Percentiles rank a stretch among this genome's conserved stretches.
Conservation (phyloP, 768 basidiomycete species). For the Zangia roseola region DNA sequence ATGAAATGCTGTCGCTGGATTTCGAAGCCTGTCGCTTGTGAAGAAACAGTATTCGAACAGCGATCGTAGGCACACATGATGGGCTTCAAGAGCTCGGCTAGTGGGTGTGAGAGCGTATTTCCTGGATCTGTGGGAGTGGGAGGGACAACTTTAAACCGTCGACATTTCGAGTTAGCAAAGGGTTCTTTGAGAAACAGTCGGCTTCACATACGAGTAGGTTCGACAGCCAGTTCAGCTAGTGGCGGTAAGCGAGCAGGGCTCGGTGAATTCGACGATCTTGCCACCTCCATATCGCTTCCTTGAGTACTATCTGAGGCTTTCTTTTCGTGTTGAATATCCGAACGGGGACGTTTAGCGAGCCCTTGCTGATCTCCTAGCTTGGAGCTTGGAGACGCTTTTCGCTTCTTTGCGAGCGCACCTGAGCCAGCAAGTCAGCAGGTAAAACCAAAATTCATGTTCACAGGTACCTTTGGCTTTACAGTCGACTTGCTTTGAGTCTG, state of each 20-base stretch:
- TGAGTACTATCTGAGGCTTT: background rate
- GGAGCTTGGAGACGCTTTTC: background rate
- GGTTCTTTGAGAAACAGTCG: background rate
- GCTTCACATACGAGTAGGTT: slow-evolving; percentile 1
- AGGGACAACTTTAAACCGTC: background rate
- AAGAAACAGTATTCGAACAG: background rate
- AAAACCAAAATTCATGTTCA: background rate
- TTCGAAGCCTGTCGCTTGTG: slow-evolving; percentile 10
- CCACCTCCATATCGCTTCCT: slow-evolving; percentile 3
- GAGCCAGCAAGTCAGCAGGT: background rate
- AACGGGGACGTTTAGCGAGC: background rate
- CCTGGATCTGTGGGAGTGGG: background rate
- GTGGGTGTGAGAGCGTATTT: slow-evolving; percentile 3
- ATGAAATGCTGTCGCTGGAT: slow-evolving; percentile 8
- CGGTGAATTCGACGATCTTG: background rate
- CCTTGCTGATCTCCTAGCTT: background rate
- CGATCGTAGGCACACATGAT: slow-evolving; percentile 12
- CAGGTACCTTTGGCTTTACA: slow-evolving; percentile 4
- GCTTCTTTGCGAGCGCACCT: slow-evolving; percentile 5
- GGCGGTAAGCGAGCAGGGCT: background rate
- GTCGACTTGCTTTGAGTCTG: slow-evolving; percentile 2
- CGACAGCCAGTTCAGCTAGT: background rate
- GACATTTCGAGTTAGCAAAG: background rate
- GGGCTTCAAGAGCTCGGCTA: slow-evolving; percentile 7
- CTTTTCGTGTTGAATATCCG: background rate